These are phyloP conservation scores for Penicillium paradoxum DNA, from an alignment of 495 filamentous ascomycete species.

Conservation along the genomic window DNA sequence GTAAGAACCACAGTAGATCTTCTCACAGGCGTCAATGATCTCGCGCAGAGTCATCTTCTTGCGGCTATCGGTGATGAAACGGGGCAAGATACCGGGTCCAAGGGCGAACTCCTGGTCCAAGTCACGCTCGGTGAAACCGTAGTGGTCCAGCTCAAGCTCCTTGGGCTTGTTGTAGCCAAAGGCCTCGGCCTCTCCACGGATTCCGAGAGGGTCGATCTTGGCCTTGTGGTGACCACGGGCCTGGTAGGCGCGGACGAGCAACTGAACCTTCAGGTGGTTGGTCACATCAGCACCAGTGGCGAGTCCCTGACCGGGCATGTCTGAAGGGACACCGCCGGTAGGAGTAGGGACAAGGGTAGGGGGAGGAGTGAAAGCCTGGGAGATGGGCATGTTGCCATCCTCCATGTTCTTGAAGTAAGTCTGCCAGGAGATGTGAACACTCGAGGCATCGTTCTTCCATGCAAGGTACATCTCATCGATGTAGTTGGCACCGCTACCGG, in stretches of 20 bases:
- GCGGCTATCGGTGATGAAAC: conserved; percentile 79
- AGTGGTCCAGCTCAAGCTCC: conserved; percentile 88
- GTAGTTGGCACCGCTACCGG: conserved; percentile 94
- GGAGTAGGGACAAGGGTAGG: conserved; percentile 82
- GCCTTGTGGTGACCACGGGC: conserved; percentile 97
- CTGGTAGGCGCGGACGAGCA: conserved; percentile 94
- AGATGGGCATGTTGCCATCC: conserved; percentile 92
- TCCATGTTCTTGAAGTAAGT: conserved; percentile 99
- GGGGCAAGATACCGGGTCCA: conserved; percentile 91
- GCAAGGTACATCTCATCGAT: conserved; percentile 99
- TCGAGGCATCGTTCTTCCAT: conserved; percentile 90
- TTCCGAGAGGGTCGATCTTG: conserved; percentile 92
- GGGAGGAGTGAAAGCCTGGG: conserved; percentile 92
- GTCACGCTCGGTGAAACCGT: conserved; percentile 91
- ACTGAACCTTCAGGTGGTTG: conserved; percentile 97
- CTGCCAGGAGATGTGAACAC: conserved; percentile 98
- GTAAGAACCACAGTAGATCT: conserved; percentile 93
- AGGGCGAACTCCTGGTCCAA: conserved; percentile 87
- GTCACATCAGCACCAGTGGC: conserved; percentile 78
- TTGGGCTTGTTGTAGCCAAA: conserved; percentile 86
- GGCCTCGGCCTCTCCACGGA: conserved; percentile 76
- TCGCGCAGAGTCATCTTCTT: conserved; percentile 96
- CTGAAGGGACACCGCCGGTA: conserved; percentile 69
- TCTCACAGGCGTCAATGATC: conserved; percentile 89
- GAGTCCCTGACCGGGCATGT: conserved; percentile 64